phyloP scores from a whole-genome alignment of 2,329 filamentous ascomycete genomes.

The Aspergillus chevalieri region DNA sequence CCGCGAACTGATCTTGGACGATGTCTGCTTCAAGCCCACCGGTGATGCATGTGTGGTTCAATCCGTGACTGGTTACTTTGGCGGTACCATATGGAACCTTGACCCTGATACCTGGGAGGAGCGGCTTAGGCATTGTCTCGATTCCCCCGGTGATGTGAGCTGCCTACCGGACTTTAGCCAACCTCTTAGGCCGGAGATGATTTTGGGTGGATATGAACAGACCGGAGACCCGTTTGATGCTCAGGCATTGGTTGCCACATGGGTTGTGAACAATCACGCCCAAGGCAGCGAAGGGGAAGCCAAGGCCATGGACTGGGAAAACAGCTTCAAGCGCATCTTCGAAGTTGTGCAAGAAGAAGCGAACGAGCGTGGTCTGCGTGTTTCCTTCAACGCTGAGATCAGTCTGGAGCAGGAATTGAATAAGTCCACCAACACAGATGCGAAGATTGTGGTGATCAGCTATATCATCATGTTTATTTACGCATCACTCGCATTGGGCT shows the following conservation, averaged over 20 bases:
- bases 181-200: conserved; percentile 75
- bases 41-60: conserved; percentile 87
- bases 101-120: conserved; percentile 64
- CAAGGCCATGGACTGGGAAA: conserved; percentile 84
- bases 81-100: conserved; percentile 57
- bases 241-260: conserved; percentile 78
- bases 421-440: conserved; percentile 96
- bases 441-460: conserved; percentile 91
- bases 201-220: conserved; percentile 73
- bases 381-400: conserved; percentile 94
- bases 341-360: conserved; percentile 78
- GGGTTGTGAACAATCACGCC: conserved; percentile 83
- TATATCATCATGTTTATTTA: conserved; percentile 99
- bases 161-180: conserved; percentile 87
- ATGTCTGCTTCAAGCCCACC: conserved; percentile 91
- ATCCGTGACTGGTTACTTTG: conserved; percentile 85
- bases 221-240: conserved; percentile 62
- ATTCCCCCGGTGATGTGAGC: conserved; percentile 62
- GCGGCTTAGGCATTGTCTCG: conserved; percentile 65
- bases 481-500: conserved; percentile 85
- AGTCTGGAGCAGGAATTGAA: conserved; percentile 94
- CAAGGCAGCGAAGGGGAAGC: conserved; percentile 66
- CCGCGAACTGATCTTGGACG: conserved; percentile 64
- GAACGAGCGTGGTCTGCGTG: conserved; percentile 64
- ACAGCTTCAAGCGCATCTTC: conserved; percentile 66